Evolutionary conservation across 1,139 yeast species (phyloP).

Genomic region (Yamadazyma mexicana): DNA sequence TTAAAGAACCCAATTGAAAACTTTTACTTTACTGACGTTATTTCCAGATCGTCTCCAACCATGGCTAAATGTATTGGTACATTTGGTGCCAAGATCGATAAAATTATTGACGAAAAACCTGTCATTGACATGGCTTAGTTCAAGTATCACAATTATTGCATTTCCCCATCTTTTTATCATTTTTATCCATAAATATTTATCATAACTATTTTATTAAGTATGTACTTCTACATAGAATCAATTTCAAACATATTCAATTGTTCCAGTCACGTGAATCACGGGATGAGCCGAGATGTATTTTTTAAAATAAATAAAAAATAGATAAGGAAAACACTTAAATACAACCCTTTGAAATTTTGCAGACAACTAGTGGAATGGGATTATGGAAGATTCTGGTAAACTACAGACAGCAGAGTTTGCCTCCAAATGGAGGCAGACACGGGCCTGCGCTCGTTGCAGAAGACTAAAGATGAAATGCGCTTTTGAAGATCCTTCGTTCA

Average conservation of each 20-base stretch:
- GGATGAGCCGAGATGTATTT: slow-evolving; percentile 2
- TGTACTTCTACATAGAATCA: slow-evolving; percentile 1
- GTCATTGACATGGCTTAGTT: slow-evolving; percentile 28
- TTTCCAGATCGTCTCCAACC: slow-evolving; percentile 84
- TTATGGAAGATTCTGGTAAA: not conserved
- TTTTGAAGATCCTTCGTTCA: slow-evolving; percentile 45
- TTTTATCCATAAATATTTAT: no score
- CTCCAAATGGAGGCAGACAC: slow-evolving; percentile 40
- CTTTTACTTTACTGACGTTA: slow-evolving; percentile 86
- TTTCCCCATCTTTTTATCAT: slow-evolving; percentile 1
- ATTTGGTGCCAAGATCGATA: slow-evolving; percentile 66
- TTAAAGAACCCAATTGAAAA: slow-evolving; percentile 73
- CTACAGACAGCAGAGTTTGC: slow-evolving; percentile 19
- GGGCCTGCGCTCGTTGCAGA: slow-evolving; percentile 61
- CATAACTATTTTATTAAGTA: not conserved
- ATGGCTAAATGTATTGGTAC: slow-evolving; percentile 82
- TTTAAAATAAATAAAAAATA: not conserved
- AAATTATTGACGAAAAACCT: slow-evolving; percentile 52
- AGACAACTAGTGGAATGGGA: not conserved
- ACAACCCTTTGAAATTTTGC: no score
- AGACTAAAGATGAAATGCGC: slow-evolving; percentile 56
- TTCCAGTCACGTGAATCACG: not conserved
- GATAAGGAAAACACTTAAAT: not conserved
- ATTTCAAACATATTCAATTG: no score
- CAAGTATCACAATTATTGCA: not conserved